Conservation (phyloP, 176 grass and related monocot species). For the Oryza meridionalis region DNA sequence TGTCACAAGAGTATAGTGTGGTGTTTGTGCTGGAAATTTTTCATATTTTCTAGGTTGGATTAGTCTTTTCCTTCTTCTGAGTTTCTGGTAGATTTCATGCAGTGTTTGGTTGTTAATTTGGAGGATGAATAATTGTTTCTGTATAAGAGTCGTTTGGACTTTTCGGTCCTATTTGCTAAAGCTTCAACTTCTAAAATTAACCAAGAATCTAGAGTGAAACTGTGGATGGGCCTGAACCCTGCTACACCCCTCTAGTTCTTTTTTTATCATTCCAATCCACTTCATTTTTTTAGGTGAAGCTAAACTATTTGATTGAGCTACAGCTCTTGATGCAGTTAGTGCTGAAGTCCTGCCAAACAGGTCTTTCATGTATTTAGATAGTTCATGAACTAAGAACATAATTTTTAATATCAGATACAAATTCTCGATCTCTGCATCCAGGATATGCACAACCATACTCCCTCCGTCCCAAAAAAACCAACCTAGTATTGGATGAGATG, state of each 20-base stretch:
- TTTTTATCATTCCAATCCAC: no score
- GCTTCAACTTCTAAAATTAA: no score
- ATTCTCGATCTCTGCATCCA: neutral
- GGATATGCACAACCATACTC: neutral
- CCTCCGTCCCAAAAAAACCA: no score
- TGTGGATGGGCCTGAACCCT: no score
- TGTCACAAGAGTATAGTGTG: neutral
- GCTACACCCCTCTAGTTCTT: no score
- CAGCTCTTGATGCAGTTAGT: no score
- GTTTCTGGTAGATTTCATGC: neutral
- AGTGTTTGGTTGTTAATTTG: neutral
- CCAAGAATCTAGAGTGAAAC: no score
- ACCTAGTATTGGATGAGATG: no score
- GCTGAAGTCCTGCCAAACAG: no score
- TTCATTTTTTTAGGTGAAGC: no score
- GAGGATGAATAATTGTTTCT: slow-evolving; percentile 19
- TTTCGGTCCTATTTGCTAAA: neutral
- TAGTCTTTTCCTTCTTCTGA: neutral
- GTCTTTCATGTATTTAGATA: neutral
- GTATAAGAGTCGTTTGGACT: neutral
- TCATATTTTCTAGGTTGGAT: neutral
- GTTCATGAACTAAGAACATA: neutral
- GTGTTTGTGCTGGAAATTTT: neutral
- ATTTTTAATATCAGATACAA: neutral
- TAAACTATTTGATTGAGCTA: no score